Evolutionary conservation across 148 eudicot species (phyloP).

Genomic region (Vaccinium corymbosum): DNA sequence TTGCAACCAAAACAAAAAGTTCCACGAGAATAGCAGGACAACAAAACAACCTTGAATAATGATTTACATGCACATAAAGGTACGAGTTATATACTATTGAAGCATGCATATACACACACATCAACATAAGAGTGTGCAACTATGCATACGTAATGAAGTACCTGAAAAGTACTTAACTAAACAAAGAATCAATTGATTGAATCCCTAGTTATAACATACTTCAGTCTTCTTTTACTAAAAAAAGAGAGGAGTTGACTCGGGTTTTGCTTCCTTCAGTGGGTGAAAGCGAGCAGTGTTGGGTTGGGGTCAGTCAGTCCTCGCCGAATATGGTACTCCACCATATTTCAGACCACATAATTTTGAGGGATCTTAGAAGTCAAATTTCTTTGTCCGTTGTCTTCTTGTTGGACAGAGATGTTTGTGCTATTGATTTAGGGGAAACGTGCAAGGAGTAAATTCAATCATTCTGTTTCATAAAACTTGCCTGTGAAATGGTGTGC

Average conservation of each 20-base stretch:
- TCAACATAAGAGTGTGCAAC: not conserved
- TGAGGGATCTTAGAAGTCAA: not conserved
- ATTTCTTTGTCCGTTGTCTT: not conserved
- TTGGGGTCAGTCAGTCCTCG: not conserved
- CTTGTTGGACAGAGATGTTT: not conserved
- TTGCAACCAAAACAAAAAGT: not conserved
- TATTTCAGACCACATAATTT: not conserved
- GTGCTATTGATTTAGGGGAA: not conserved
- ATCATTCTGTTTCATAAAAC: not conserved
- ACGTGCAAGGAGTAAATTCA: not conserved
- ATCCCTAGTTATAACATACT: not conserved
- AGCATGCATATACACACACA: not conserved
- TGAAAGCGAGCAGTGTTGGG: not conserved
- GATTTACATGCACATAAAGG: not conserved
- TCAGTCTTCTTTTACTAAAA: not conserved
- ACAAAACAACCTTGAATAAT: not conserved
- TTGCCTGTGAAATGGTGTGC: not conserved
- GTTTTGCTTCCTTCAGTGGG: not conserved
- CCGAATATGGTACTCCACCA: not conserved
- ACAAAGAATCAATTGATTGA: not conserved
- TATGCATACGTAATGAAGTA: conserved; percentile 12
- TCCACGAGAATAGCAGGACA: not conserved
- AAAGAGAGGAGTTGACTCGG: not conserved
- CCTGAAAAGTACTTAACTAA: conserved; percentile 48
- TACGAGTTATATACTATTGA: not conserved